Conservation (phyloP, 2,329 filamentous ascomycete genomes). For the Hymenoscyphus occultus region DNA sequence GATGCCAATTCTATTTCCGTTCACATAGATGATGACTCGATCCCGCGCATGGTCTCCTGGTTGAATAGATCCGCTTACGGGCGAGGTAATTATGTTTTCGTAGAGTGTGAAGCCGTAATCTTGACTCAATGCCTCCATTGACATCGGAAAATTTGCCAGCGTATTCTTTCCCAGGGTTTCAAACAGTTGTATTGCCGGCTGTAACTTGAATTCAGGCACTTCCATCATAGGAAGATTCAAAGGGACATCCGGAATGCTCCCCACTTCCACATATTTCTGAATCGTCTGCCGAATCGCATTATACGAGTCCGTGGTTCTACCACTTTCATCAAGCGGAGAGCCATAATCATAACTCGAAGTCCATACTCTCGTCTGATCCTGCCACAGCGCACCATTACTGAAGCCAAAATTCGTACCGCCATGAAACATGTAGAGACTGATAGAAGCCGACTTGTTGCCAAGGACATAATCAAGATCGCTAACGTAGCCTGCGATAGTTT, state of each 20-base stretch:
- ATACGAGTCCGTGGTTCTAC: slow-evolving; percentile 46
- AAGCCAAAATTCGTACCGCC: slow-evolving; percentile 52
- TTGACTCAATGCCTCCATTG: slow-evolving; percentile 47
- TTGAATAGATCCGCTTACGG: slow-evolving; percentile 37
- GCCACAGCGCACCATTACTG: slow-evolving; percentile 45
- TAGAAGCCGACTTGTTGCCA: slow-evolving; percentile 39
- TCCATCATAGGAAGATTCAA: slow-evolving; percentile 35
- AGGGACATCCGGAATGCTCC: slow-evolving; percentile 39
- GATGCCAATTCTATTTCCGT: slow-evolving; percentile 42
- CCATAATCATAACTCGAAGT: slow-evolving; percentile 52
- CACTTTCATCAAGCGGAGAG: slow-evolving; percentile 49
- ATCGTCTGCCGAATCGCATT: slow-evolving; percentile 41
- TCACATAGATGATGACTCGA: slow-evolving; percentile 48
- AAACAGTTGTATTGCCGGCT: slow-evolving; percentile 41
- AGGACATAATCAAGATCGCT: slow-evolving; percentile 41
- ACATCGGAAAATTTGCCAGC: slow-evolving; percentile 35
- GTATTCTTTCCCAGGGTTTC: slow-evolving; percentile 35
- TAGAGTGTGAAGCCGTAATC: slow-evolving; percentile 46
- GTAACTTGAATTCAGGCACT: slow-evolving; percentile 40
- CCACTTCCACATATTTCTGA: slow-evolving; percentile 36
- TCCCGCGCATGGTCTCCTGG: slow-evolving; percentile 46
- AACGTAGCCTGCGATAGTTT: slow-evolving; percentile 32
- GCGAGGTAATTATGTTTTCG: slow-evolving; percentile 35
- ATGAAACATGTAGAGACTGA: slow-evolving; percentile 53
- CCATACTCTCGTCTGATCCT: slow-evolving; percentile 40